Evolutionary conservation across 2,329 filamentous ascomycete genomes (phyloP).

Genomic region (Claviceps purpurea): DNA sequence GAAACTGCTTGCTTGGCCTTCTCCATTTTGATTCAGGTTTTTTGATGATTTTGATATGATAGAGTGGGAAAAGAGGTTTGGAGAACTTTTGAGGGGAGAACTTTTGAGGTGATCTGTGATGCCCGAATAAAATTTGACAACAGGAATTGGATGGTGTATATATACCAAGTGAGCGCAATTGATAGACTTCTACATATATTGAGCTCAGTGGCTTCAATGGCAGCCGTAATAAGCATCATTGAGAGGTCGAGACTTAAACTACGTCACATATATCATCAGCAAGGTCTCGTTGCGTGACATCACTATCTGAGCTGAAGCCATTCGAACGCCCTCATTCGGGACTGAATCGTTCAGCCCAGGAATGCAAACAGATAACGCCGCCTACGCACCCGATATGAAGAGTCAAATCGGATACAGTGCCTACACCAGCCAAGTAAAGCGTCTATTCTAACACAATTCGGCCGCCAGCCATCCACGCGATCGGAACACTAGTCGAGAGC

Average conservation of each 20-base stretch:
- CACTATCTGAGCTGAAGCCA: not conserved
- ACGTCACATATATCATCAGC: not conserved
- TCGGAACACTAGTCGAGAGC: not conserved
- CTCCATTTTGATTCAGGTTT: constrained; percentile 32
- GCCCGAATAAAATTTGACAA: not conserved
- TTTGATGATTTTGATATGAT: no score
- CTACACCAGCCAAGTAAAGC: no score
- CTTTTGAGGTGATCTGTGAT: not conserved
- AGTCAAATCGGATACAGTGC: not conserved
- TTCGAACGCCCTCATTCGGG: not conserved
- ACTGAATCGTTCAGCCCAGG: not conserved
- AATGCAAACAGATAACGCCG: not conserved
- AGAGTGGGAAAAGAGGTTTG: not conserved
- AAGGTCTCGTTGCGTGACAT: not conserved
- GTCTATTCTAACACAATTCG: not conserved
- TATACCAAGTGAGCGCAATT: not conserved
- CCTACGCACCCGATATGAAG: not conserved
- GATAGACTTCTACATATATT: no score
- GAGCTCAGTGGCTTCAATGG: no score
- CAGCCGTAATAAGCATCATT: no score
- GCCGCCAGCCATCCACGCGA: not conserved
- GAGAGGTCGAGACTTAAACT: not conserved
- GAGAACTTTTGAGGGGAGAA: no score
- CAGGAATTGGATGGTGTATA: not conserved
- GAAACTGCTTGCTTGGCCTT: constrained; percentile 49